phyloP scores from a whole-genome alignment of 495 filamentous ascomycete genomes.

The Hypoxylon crocopeplum region DNA sequence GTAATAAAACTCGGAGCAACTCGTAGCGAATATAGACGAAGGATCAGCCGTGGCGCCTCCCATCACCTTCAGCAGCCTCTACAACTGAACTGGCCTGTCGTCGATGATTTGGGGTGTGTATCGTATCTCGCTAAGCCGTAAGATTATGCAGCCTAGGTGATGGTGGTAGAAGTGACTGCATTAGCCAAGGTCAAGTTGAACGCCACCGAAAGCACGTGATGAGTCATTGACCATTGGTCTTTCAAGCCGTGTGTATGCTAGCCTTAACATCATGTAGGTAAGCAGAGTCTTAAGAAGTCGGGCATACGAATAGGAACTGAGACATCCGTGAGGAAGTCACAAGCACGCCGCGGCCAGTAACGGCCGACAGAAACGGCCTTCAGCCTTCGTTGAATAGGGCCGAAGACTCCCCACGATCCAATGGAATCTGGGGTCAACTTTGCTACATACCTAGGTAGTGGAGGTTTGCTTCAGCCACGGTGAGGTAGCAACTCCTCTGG shows the following conservation, averaged over 20 bases:
- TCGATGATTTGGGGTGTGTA: neutral
- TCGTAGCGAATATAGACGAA: neutral
- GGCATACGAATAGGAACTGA: no score
- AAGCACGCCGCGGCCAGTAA: neutral
- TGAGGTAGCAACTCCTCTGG: no score
- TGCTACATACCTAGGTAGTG: no score
- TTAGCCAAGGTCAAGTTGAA: neutral
- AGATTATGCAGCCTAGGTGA: no score
- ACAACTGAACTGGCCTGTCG: neutral
- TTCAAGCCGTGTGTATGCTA: slow-evolving; percentile 3
- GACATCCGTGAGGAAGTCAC: no score
- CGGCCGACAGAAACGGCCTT: neutral
- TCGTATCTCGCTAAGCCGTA: slow-evolving; percentile 3
- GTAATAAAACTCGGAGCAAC: neutral
- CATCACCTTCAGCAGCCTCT: neutral
- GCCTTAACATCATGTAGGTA: no score
- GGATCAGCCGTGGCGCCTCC: neutral
- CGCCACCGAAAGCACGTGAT: slow-evolving; percentile 16
- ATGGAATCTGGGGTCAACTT: neutral
- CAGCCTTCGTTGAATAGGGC: slow-evolving; percentile 8
- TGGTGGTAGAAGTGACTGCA: slow-evolving; percentile 6
- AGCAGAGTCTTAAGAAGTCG: no score
- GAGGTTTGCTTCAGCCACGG: neutral
- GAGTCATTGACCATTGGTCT: neutral
- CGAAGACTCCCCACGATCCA: slow-evolving; percentile 5